Conservation (phyloP, 257 asterid genomes). For the Henckelia pumila region DNA sequence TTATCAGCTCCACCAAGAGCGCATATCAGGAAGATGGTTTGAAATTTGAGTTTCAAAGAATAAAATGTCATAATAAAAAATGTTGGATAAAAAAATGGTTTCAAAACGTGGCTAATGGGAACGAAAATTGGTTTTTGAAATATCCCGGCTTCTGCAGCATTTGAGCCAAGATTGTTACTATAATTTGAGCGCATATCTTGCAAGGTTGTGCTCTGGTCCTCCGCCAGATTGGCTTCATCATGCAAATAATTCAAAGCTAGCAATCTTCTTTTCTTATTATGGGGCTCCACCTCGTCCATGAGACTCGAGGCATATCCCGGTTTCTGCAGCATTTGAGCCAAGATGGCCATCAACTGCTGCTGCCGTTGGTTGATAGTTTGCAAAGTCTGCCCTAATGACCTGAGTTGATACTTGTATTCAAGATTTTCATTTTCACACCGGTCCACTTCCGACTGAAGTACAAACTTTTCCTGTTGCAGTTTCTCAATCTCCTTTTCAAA, state of each 20-base stretch:
- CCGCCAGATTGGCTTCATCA: slow-evolving; percentile 41
- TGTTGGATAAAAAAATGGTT: too few species aligned
- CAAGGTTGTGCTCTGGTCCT: slow-evolving; percentile 28
- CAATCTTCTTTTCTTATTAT: slow-evolving; percentile 62
- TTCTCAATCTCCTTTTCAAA: slow-evolving; percentile 64
- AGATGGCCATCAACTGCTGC: slow-evolving; percentile 38
- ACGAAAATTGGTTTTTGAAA: too few species aligned
- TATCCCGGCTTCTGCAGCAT: slow-evolving; percentile 48
- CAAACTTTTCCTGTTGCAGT: slow-evolving; percentile 48
- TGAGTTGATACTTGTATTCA: slow-evolving; percentile 45
- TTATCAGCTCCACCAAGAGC: too few species aligned
- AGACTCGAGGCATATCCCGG: slow-evolving; percentile 38
- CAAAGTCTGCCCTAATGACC: slow-evolving; percentile 50
- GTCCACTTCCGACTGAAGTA: slow-evolving; percentile 60
- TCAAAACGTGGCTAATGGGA: too few species aligned
- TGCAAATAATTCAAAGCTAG: slow-evolving; percentile 38
- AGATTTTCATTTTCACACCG: slow-evolving; percentile 46
- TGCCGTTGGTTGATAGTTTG: slow-evolving; percentile 59
- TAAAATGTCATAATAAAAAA: too few species aligned
- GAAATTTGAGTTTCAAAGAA: too few species aligned
- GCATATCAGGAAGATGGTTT: too few species aligned
- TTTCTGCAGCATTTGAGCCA: slow-evolving; percentile 50
- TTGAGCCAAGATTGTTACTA: slow-evolving; percentile 49
- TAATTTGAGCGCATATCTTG: too few species aligned
- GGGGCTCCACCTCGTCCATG: slow-evolving; percentile 37